Conservation (phyloP, 2,329 filamentous ascomycete species). For the Fusarium fracticaudum region DNA sequence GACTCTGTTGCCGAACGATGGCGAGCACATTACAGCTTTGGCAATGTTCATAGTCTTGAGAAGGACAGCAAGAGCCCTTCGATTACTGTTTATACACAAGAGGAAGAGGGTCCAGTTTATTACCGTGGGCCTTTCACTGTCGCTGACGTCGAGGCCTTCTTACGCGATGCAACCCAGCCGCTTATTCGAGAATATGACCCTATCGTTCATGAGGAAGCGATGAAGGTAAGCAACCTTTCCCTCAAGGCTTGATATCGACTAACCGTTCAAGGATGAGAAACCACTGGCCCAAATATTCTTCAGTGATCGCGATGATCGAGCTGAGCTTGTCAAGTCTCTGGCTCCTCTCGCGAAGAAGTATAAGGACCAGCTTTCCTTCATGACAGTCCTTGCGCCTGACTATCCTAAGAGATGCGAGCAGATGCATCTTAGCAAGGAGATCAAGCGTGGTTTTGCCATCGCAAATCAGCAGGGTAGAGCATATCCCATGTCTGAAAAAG, state of each 20-base stretch:
- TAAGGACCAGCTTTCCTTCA: background rate
- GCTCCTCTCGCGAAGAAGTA: background rate
- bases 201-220: background rate
- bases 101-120: background rate
- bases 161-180: background rate
- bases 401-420: background rate
- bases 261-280: background rate
- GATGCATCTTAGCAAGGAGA: background rate
- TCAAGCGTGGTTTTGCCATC: background rate
- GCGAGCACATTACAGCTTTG: background rate
- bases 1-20: background rate
- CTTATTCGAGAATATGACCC: background rate
- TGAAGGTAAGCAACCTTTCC: background rate
- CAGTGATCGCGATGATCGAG: background rate
- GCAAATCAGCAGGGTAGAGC: background rate
- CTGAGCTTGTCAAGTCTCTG: background rate
- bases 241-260: rapidly evolving
- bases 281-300: background rate
- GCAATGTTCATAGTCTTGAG: background rate
- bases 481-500: background rate
- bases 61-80: background rate
- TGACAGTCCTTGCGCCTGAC: background rate
- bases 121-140: background rate
- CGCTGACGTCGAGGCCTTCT: background rate
- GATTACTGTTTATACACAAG: background rate